phyloP scores from a whole-genome alignment of 2,329 filamentous ascomycete genomes.

The Monosporascus sp. region DNA sequence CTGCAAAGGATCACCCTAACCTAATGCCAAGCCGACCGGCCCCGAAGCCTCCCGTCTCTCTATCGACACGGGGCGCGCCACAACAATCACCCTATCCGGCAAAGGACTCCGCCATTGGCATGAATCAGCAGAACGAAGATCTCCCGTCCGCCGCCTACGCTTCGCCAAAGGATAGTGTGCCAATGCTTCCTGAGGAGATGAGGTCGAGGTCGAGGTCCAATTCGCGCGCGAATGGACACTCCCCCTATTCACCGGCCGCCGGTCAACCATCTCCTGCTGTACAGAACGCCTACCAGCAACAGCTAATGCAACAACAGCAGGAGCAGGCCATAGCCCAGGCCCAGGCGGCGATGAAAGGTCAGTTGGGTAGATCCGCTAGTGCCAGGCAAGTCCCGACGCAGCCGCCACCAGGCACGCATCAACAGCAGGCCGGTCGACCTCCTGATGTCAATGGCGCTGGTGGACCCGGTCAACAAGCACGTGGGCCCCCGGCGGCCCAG shows the following conservation, averaged over 20 bases:
- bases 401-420: constrained; percentile 46
- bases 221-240: constrained; percentile 53
- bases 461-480: constrained; percentile 27
- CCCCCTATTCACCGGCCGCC: constrained; percentile 43
- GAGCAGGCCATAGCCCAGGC: constrained; percentile 77
- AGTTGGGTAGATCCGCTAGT: constrained; percentile 68
- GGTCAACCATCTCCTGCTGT: constrained; percentile 31
- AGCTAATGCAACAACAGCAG: constrained; percentile 73
- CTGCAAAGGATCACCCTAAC: constrained; percentile 47
- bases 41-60: constrained; percentile 72
- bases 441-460: constrained; percentile 25
- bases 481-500: constrained; percentile 37
- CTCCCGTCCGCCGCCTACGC: constrained; percentile 38
- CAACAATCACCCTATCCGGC: constrained; percentile 50
- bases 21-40: constrained; percentile 79
- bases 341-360: constrained; percentile 68
- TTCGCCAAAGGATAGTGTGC: constrained; percentile 47
- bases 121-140: constrained; percentile 56
- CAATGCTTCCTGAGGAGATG: constrained; percentile 62
- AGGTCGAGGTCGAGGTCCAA: constrained; percentile 65
- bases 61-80: constrained; percentile 52
- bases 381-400: constrained; percentile 57
- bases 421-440: constrained; percentile 33
- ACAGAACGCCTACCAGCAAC: constrained; percentile 54
- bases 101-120: constrained; percentile 60